A percentile compares a stretch with the other conserved stretches of the same genome.
These are phyloP conservation scores for Psilocybe subaeruginosa DNA, from an alignment of 768 basidiomycete species.

Conservation along the genomic window DNA sequence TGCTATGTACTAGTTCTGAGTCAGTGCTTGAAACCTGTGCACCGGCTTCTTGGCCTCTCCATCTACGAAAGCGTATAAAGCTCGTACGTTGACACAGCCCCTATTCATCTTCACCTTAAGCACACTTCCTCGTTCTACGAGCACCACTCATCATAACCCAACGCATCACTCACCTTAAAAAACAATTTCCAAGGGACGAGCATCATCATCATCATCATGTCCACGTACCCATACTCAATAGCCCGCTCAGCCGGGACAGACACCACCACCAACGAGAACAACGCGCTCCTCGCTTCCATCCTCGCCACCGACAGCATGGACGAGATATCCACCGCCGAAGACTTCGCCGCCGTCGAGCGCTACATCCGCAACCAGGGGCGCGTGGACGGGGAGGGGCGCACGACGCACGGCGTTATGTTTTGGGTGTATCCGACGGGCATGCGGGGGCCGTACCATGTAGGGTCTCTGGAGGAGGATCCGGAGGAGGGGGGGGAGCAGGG, in stretches of 20 bases:
- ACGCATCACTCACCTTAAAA: too few relatives aligned
- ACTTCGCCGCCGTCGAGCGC: conserved; percentile 9
- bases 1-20: neutral
- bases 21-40: neutral
- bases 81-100: too few relatives aligned
- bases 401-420: conserved; percentile 8
- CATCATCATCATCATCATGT: neutral
- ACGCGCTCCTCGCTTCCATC: conserved; percentile 16
- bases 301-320: conserved; percentile 14
- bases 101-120: too few relatives aligned
- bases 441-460: conserved; percentile 11
- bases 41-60: neutral
- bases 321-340: conserved; percentile 17
- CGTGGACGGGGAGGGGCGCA: neutral
- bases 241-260: conserved; percentile 4
- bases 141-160: too few relatives aligned
- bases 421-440: conserved; percentile 18
- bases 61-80: neutral
- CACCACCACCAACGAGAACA: neutral
- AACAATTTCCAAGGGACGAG: neutral
- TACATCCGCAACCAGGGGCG: conserved; percentile 12
- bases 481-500: neutral
- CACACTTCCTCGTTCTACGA: too few relatives aligned
- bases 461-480: neutral
- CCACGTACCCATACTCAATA: conserved; percentile 6